phyloP scores from a whole-genome alignment of 2,329 filamentous ascomycete species.

The Trichoderma sp. region DNA sequence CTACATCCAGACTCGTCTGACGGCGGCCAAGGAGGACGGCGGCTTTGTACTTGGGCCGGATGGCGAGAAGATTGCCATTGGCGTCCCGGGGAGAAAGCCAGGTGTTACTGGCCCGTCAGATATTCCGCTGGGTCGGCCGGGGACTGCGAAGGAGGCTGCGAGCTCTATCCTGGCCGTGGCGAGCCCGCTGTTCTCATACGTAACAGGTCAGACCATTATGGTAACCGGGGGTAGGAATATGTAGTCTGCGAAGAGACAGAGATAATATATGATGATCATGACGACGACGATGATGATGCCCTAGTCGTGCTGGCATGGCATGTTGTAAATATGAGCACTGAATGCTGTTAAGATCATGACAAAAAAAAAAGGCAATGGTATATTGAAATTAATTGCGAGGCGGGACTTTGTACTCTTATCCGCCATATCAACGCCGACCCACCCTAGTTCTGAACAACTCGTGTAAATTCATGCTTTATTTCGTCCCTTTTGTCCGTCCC shows the following conservation, averaged over 20 bases:
- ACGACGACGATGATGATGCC: too few species aligned
- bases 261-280: background rate
- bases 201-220: conserved; percentile 81
- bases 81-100: conserved; percentile 59
- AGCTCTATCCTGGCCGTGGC: conserved; percentile 72
- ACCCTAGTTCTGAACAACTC: background rate
- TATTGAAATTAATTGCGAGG: conserved; percentile 1
- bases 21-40: conserved; percentile 79
- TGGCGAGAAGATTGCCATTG: conserved; percentile 70
- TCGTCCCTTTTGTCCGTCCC: conserved; percentile 18
- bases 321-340: background rate
- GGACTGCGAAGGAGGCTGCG: conserved; percentile 77
- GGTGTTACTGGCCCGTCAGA: conserved; percentile 53
- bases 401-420: conserved; percentile 21
- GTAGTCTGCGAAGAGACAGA: conserved; percentile 31
- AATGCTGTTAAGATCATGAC: background rate
- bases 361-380: conserved; percentile 11
- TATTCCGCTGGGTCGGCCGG: conserved; percentile 74
- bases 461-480: conserved; percentile 18
- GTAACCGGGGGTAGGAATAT: conserved; percentile 74
- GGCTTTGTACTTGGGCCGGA: conserved; percentile 74
- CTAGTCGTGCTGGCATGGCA: background rate
- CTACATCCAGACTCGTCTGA: conserved; percentile 74
- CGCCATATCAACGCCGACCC: conserved; percentile 28
- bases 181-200: conserved; percentile 80